Percentiles rank a stretch among this genome's conserved stretches.
Conservation (phyloP, 441 rosid species). For the Bocquillonia castaneifolia region DNA sequence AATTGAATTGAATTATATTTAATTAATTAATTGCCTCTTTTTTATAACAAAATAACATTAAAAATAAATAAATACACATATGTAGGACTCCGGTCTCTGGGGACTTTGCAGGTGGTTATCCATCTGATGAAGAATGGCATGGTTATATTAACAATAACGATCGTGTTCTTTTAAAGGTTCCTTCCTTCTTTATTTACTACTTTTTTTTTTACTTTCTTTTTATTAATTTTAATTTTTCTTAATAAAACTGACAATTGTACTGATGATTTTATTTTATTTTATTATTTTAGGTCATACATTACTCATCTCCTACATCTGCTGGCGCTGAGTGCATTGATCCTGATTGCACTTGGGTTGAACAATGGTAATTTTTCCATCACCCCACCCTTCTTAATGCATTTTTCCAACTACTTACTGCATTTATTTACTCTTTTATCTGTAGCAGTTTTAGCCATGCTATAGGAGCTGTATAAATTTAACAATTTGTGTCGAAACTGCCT, state of each 20-base stretch:
- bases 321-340: slow-evolving; percentile 94
- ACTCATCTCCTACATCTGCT: slow-evolving; percentile 82
- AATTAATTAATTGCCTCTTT: no score
- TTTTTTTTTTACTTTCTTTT: background rate
- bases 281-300: slow-evolving; percentile 64
- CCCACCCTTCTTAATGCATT: no score
- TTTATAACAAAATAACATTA: no score
- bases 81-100: slow-evolving; percentile 68
- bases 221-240: slow-evolving; percentile 1
- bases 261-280: background rate
- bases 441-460: background rate
- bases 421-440: background rate
- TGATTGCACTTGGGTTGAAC: slow-evolving; percentile 88
- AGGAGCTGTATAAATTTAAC: background rate
- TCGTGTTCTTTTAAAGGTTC: slow-evolving; percentile 91
- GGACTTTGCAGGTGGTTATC: slow-evolving; percentile 68
- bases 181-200: no score
- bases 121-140: slow-evolving; percentile 95
- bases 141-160: slow-evolving; percentile 88
- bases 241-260: no score
- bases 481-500: background rate
- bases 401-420: no score
- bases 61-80: no score
- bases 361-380: slow-evolving; percentile 49
- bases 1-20: background rate